Conservation (phyloP, 352 stramenopile genomes). For the Phytophthora colocasiae region DNA sequence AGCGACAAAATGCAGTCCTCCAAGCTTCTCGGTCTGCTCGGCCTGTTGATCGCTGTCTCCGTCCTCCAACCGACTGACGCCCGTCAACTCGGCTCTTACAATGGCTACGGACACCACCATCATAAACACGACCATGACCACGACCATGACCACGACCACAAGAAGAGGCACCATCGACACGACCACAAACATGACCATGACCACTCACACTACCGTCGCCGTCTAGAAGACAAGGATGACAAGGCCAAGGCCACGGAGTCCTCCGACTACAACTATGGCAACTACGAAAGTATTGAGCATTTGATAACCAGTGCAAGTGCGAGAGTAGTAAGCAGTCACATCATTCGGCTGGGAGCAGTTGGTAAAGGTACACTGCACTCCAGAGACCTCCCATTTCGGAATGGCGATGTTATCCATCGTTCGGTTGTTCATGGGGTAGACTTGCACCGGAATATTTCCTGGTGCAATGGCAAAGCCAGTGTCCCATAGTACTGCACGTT, state of each 20-base stretch:
- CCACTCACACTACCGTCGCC: constrained; percentile 8
- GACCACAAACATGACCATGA: no score
- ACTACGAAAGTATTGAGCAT: constrained; percentile 32
- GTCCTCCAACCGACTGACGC: constrained; percentile 14
- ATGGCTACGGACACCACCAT: constrained; percentile 19
- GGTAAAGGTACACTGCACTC: constrained; percentile 20
- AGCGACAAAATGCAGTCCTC: constrained; percentile 21
- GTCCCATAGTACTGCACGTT: constrained; percentile 48
- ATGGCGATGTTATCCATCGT: constrained; percentile 38
- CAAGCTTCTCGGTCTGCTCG: constrained; percentile 19
- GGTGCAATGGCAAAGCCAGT: constrained; percentile 21
- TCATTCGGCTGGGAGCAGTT: constrained; percentile 25
- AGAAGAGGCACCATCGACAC: no score
- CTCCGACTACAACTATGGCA: neutral
- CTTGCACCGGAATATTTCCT: constrained; percentile 16
- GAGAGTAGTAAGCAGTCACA: constrained; percentile 14
- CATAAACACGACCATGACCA: constrained; percentile 12
- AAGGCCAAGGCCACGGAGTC: neutral
- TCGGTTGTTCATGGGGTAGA: constrained; percentile 22
- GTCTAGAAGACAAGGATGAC: neutral
- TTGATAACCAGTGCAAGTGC: constrained; percentile 38
- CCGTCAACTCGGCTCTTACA: constrained; percentile 16
- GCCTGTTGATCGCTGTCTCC: constrained; percentile 16
- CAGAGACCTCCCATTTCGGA: constrained; percentile 14
- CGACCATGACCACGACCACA: no score